phyloP scores from a whole-genome alignment of 306 rosid species.

The Quercus variabilis region DNA sequence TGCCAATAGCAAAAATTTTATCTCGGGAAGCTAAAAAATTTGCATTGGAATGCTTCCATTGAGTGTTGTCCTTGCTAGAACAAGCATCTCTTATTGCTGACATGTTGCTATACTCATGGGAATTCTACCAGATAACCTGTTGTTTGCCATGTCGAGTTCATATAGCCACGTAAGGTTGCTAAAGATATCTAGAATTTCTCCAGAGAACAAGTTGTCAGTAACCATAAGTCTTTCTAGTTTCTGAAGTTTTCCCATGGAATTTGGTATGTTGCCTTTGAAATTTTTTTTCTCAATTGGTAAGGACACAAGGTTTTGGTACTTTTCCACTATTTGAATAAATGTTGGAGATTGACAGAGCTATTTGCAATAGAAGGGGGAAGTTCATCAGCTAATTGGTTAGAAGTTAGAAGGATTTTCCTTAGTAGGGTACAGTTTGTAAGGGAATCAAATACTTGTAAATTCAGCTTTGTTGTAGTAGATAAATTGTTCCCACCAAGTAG shows the following conservation, averaged over 20 bases:
- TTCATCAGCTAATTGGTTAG: too few species aligned
- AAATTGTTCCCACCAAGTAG: too few species aligned
- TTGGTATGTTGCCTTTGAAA: conserved; percentile 16
- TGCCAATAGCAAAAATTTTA: conserved; percentile 1
- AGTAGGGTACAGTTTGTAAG: too few species aligned
- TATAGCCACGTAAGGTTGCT: conserved; percentile 28
- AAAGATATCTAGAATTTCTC: conserved; percentile 40
- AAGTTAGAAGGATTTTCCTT: too few species aligned
- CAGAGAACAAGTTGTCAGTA: conserved; percentile 17
- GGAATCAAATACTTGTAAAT: too few species aligned
- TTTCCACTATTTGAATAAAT: conserved; percentile 7
- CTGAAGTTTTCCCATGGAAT: conserved; percentile 23
- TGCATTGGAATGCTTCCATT: conserved; percentile 31
- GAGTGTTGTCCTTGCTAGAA: conserved; percentile 20
- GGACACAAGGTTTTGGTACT: conserved; percentile 20
- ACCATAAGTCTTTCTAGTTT: not conserved
- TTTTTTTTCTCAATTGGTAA: conserved; percentile 6
- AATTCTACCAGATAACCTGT: conserved; percentile 26
- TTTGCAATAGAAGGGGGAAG: too few species aligned
- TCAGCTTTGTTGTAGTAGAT: too few species aligned
- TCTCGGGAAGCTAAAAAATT: conserved; percentile 30
- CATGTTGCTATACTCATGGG: conserved; percentile 28
- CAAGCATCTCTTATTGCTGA: not conserved
- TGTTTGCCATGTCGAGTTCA: not conserved
- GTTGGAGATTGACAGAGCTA: conserved; percentile 1